Evolutionary conservation across 805 yeast genomes (phyloP), one percentile per base, ranked within the genome.

Genomic region (Candida tammaniensis): DNA sequence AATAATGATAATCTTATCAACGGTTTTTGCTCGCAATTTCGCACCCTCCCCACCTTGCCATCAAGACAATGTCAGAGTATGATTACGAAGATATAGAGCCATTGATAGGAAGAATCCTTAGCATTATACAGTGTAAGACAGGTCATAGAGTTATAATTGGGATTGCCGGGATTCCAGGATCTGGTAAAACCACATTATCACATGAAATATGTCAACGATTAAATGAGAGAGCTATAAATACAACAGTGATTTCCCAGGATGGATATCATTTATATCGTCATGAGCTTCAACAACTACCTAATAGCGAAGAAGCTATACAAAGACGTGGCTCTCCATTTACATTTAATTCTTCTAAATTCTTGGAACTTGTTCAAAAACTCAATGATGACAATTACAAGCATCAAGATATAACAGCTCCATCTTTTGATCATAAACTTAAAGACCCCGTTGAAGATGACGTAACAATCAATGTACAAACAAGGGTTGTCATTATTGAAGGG

Each of bases 311-410:
- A 21, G 91, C 95, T 0, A 59, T 77, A 19, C 54, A 59, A 17
- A 66, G 86, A 41, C 70, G 97, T 31, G 97, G 97, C 0, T 82
- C 96, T 0, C 94, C 96, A 2, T 76, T 70, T 46, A 88, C 97
- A 0, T 91, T 89, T 60, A 89, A 89, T 51, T 74, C 83, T 55
- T 13, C 45, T 43, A 31, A 40, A 12, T 55, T 66, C 32, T 43
- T 64, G 15, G 47, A 41, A 2, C 42, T 56, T 22, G 48, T 60
- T 4, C 34, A 39, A 24, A 33, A 41, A 21, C 36, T 59, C 24
- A 39, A 40, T 33, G 49, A 40, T 21, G 16, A 24, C 4, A 13
- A 20, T n/a, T 25, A n/a, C 4, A 30, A 29, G 18, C n/a, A 16
- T 14, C 69, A 70, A 1, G 50, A 59, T 13, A 63, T 80, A 5